Evolutionary conservation across 768 basidiomycete species (phyloP), one percentile per base, ranked within the genome.

Genomic region (Tulasnella sp.): DNA sequence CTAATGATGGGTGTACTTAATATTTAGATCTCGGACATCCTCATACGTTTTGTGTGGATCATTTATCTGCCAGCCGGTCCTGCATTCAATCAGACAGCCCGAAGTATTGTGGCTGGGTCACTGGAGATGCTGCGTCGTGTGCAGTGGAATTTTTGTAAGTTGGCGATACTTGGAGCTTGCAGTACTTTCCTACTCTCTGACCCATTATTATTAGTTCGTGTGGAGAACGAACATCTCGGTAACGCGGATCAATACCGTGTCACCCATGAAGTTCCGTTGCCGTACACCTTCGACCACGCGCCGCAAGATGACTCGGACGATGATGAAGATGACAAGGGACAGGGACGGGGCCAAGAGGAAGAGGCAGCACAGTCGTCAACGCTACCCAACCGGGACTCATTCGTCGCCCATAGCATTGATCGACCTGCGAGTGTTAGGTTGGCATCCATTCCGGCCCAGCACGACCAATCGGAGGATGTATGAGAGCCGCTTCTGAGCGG

Each of bases 181-280:
- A 5, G 7, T 38, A 15, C 34, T 38, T 38, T 38, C 22, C 30
- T 4, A 24, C 44, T 17, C 31, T 7, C 49, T 22, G 11, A 31
- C 64, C 51, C 11, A 31, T 5, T 48, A 30, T 17, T 29, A 24
- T 10, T 63, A 88, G 84, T 80, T 70, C 87, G 88, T 64, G 71
- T 90, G 43, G 88, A 93, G 70, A 92, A 87, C 71, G 92, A 96
- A 71, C 92, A 96, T 63, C 72, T 93, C 25, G 87, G 88, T 75
- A 96, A 96, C 69, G 81, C 87, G 70, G 89, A 90, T 76, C 90
- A 92, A 65, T 94, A 90, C 69, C 88, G 92, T 22, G 81, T 87
- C 44, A 90, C 86, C 1, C 77, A 84, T 24, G 91, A 96, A 66
- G 81, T 91, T 12, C 86, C 89, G 0, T 71, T 96, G 31, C 91